phyloP scores from a whole-genome alignment of 176 grass and related monocot genomes.

The Oryza australiensis region DNA sequence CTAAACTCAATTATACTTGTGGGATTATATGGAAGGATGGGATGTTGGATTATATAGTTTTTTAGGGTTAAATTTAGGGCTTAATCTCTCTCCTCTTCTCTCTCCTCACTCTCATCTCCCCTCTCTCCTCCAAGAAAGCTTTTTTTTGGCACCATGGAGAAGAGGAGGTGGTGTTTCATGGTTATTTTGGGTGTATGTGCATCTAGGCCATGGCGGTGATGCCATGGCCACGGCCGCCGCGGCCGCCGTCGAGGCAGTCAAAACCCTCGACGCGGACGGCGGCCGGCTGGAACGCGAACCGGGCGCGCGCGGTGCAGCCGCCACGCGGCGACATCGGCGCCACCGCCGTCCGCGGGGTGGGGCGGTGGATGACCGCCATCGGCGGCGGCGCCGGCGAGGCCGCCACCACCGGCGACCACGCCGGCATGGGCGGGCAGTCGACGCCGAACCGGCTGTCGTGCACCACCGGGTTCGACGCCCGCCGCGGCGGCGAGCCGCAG shows the following conservation, averaged over 20 bases:
- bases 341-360: constrained; percentile 34
- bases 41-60: constrained; percentile 44
- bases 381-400: not conserved
- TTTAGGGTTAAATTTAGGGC: constrained; percentile 51
- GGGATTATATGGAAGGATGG: constrained; percentile 27
- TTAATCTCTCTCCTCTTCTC: constrained; percentile 36
- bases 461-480: constrained; percentile 80
- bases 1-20: constrained; percentile 50
- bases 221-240: constrained; percentile 62
- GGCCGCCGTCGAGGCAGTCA: constrained; percentile 84
- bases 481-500: constrained; percentile 83
- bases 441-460: constrained; percentile 78
- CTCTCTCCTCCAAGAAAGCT: not conserved
- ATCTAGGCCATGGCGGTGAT: constrained; percentile 82
- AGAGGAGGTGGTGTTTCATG: not conserved
- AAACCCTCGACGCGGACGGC: constrained; percentile 91
- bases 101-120: not conserved
- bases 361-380: not conserved
- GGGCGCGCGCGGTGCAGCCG: constrained; percentile 43
- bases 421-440: constrained; percentile 44
- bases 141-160: constrained; percentile 13
- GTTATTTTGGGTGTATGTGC: constrained; percentile 57
- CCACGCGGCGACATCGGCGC: constrained; percentile 45
- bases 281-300: constrained; percentile 66
- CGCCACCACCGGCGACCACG: not conserved